Base-by-base conservation (phyloP, 2,329 filamentous ascomycete species). In the Xylariaceae sp. region DNA sequence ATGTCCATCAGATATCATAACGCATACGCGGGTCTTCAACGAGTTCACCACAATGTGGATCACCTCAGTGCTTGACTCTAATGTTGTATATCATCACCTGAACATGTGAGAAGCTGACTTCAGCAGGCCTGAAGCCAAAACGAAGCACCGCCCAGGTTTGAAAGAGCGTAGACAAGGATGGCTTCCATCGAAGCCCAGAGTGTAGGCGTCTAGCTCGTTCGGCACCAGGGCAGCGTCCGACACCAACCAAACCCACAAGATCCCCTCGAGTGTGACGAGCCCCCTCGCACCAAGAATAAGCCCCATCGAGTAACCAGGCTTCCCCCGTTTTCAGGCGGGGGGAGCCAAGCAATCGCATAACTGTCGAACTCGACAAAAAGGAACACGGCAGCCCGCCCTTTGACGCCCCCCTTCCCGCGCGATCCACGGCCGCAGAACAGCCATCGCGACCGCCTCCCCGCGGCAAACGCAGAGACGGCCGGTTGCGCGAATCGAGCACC, bases 211-310 rank as follows among this genome's bases (percentile, higher is more conserved):
- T 55, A 57, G 51, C 45, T 42, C 36, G 40, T 27, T 38, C 29
- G 19, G 31, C 19, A 29, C 23, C n/a, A n/a, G n/a, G n/a, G n/a
- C n/a, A n/a, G n/a, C n/a, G n/a, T n/a, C n/a, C n/a, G n/a, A n/a
- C n/a, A n/a, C n/a, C n/a, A n/a, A n/a, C n/a, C n/a, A n/a, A n/a
- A n/a, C n/a, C n/a, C n/a, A n/a, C n/a, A n/a, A 5, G 17, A 19
- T 12, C 12, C 14, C 17, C 13, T 30, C 28, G 27, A 17, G n/a
- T 11, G 23, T 37, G 58, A 54, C 56, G 64, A 60, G 63, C 65
- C 83, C 83, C 83, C 87, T 94, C 88, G 89, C 83, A 75, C 88
- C 90, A 83, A 95, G 87, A 95, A 94, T 96, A 88, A 95, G 90
- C 90, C 90, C 90, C 90, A 94, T 96, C 88, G 89, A 94, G 90